These are phyloP conservation scores for Cucurbita moschata DNA, from an alignment of 306 rosid genomes.

Conservation along the genomic window DNA sequence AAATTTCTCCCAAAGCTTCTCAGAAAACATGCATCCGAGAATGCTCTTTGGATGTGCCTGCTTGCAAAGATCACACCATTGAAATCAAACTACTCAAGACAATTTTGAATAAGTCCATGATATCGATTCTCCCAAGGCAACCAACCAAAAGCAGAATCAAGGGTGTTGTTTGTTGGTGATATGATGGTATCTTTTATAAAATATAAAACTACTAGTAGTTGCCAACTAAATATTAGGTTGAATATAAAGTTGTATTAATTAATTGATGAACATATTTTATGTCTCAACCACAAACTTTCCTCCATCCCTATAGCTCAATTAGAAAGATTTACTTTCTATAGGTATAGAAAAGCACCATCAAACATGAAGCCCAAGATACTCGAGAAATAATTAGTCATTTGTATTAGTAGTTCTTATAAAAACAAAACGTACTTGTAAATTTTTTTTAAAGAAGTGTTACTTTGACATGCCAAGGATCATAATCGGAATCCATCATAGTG, in stretches of 20 bases:
- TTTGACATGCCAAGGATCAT: background rate
- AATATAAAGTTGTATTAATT: too few relatives aligned
- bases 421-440: background rate
- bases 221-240: too few relatives aligned
- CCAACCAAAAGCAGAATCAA: background rate
- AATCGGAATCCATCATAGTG: background rate
- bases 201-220: too few relatives aligned
- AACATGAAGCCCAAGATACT: background rate
- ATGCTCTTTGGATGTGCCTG: background rate
- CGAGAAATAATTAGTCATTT: background rate
- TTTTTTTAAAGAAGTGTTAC: background rate
- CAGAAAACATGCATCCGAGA: background rate
- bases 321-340: background rate
- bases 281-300: background rate
- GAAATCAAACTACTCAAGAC: background rate
- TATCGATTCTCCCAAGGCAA: background rate
- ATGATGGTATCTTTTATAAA: too few relatives aligned
- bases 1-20: background rate
- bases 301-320: background rate
- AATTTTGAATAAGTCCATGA: background rate
- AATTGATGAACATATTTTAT: background rate
- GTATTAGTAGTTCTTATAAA: background rate
- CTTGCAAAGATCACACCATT: background rate
- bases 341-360: background rate
- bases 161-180: too few relatives aligned